Conservation (phyloP, 768 basidiomycete species). For the Naematelia encephala region DNA sequence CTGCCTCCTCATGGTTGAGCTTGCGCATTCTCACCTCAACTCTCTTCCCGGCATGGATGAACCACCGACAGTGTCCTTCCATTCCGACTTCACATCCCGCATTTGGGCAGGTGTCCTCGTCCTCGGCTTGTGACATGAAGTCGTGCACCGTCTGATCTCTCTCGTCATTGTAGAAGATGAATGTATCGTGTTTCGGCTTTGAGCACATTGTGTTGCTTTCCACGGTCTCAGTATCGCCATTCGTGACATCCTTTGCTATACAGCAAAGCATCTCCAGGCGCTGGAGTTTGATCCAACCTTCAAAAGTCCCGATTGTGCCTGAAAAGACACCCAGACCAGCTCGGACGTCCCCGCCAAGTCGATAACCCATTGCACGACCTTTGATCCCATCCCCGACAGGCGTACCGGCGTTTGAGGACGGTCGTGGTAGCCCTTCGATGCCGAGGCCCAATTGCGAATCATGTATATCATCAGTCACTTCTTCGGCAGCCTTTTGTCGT, state of each 20-base stretch:
- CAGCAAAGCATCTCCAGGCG: slow-evolving; percentile 27
- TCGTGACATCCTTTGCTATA: slow-evolving; percentile 15
- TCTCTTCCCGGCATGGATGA: slow-evolving; percentile 24
- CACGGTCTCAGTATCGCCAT: not conserved
- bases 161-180: slow-evolving; percentile 19
- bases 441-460: not conserved
- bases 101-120: slow-evolving; percentile 11
- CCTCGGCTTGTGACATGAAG: slow-evolving; percentile 9
- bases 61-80: slow-evolving; percentile 26
- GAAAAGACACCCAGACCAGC: slow-evolving; percentile 30
- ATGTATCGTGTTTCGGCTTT: slow-evolving; percentile 9
- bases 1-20: not conserved
- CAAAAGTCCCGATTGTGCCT: slow-evolving; percentile 24
- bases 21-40: slow-evolving; percentile 13
- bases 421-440: slow-evolving; percentile 11
- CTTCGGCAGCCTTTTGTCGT: slow-evolving; percentile 24
- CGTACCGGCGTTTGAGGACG: not conserved
- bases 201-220: slow-evolving; percentile 8
- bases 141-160: slow-evolving; percentile 23
- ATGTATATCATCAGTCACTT: slow-evolving; percentile 14
- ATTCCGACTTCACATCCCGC: slow-evolving; percentile 18
- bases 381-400: slow-evolving; percentile 5
- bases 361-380: slow-evolving; percentile 30
- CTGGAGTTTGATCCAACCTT: slow-evolving; percentile 35
- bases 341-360: slow-evolving; percentile 39